phyloP scores from a whole-genome alignment of 2,329 filamentous ascomycete genomes.

The Fusarium sp. region DNA sequence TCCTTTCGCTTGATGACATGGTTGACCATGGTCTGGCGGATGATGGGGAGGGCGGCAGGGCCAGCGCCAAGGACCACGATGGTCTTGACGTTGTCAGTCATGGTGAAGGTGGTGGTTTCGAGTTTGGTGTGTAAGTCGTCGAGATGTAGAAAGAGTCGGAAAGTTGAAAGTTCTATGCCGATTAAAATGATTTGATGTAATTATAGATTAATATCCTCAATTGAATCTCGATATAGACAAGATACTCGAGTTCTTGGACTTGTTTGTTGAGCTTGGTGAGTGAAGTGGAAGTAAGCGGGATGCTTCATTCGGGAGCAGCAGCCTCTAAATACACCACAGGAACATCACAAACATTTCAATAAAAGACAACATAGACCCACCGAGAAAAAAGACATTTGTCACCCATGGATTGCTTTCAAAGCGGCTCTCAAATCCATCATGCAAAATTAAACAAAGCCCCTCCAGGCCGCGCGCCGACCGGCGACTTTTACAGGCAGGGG shows the following conservation, averaged over 20 bases:
- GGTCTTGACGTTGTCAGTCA: conserved; percentile 46
- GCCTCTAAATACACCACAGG: conserved; percentile 1
- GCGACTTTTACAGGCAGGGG: background rate
- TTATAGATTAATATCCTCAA: background rate
- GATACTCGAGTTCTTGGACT: background rate
- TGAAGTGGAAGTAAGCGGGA: background rate
- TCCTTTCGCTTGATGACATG: conserved; percentile 53
- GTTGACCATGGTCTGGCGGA: conserved; percentile 63
- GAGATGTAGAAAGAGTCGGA: background rate
- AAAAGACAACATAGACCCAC: background rate
- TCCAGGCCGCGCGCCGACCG: background rate
- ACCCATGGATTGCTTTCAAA: conserved; percentile 7
- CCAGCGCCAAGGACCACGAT: conserved; percentile 65
- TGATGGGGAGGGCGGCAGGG: conserved; percentile 58
- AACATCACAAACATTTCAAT: background rate
- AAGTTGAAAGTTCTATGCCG: background rate
- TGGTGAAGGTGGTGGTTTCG: conserved; percentile 7
- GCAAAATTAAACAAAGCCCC: background rate
- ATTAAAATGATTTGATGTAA: background rate
- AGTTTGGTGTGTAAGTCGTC: conserved; percentile 7
- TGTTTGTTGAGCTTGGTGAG: background rate
- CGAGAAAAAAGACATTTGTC: background rate
- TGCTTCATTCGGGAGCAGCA: background rate
- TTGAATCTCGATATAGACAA: background rate
- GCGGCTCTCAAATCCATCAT: background rate